Evolutionary conservation across 2,329 filamentous ascomycete genomes (phyloP), one percentile per base, ranked within the genome.

Genomic region (Stemphylium vesicarium): DNA sequence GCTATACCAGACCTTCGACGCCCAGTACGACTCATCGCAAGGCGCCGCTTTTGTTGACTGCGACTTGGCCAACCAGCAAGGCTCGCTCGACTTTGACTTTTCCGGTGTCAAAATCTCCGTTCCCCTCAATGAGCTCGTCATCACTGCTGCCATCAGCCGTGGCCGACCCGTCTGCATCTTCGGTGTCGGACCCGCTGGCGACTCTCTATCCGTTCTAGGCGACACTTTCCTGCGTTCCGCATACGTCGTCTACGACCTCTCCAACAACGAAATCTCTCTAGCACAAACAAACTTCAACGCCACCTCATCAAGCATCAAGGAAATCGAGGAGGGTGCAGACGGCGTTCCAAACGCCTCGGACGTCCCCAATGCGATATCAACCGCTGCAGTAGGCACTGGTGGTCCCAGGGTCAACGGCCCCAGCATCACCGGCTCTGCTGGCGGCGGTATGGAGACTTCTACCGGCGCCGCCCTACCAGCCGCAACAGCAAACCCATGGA

Each of bases 151-250:
- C 36, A 73, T 76, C 44, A 62, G 63, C 32, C 64, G 75, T 20
- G 77, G 77, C 40, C 60, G 78, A 32, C 69, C 73, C 8, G 60
- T 80, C 37, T 82, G 80, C 61, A 80, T 82, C 38, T 68, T 82
- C 13, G 75, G 74, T 44, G 82, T 88, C 60, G 75, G 74, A 3
- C 82, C 83, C 0, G 76, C 82, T 0, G 79, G 77, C 31, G 73
- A 74, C 58, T 79, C 77, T 18, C 72, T 78, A 2, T 70, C 79
- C 6, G 80, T 86, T 6, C 78, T 88, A 1, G 85, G 85, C 26
- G 85, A 87, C 69, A 87, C 85, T 0, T 88, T 87, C 75, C 73
- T 88, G 13, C 82, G 85, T 50, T 84, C 80, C 50, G 85, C 85
- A 2, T 88, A 87, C 65, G 83, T 87, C 39, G 85, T 87, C 2